phyloP scores from a whole-genome alignment of 805 yeast genomes.

The Wickerhamiella shivajii region DNA sequence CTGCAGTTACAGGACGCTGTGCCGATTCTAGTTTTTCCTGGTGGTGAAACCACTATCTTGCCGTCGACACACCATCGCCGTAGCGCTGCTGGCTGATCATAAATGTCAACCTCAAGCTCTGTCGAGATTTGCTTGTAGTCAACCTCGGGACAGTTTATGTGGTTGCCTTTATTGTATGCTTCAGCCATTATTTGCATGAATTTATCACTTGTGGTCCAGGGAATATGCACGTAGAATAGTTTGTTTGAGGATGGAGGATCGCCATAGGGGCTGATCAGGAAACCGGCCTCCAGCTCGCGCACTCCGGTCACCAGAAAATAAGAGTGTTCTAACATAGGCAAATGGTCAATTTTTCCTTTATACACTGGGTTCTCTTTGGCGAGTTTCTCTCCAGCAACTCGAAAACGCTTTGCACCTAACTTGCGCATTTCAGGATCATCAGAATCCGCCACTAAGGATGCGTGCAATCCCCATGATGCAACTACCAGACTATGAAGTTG shows the following conservation, averaged over 20 bases:
- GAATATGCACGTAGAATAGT: constrained; percentile 36
- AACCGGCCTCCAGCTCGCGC: constrained; percentile 42
- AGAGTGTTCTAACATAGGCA: constrained; percentile 27
- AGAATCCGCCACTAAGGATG: constrained; percentile 68
- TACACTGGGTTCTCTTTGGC: constrained; percentile 35
- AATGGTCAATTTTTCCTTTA: constrained; percentile 27
- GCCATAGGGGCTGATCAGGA: constrained; percentile 49
- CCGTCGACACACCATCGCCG: constrained; percentile 58
- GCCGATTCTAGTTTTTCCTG: constrained; percentile 16
- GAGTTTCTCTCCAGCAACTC: constrained; percentile 51
- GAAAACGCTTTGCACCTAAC: constrained; percentile 53
- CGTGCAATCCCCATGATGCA: constrained; percentile 75
- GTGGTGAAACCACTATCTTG: constrained; percentile 27
- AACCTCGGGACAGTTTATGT: constrained; percentile 36
- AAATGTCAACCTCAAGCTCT: constrained; percentile 11
- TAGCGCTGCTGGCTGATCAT: constrained; percentile 25
- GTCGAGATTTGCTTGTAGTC: constrained; percentile 28
- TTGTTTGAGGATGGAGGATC: constrained; percentile 27
- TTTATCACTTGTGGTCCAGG: constrained; percentile 23
- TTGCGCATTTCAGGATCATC: constrained; percentile 53
- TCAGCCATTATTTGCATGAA: constrained; percentile 41
- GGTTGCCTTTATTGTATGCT: constrained; percentile 44
- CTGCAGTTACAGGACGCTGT: constrained; percentile 14
- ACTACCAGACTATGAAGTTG: constrained; percentile 39
- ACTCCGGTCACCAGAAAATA: constrained; percentile 47